Base-by-base conservation (phyloP, 2,329 filamentous ascomycete species). In the Pestalotiopsis sp. region DNA sequence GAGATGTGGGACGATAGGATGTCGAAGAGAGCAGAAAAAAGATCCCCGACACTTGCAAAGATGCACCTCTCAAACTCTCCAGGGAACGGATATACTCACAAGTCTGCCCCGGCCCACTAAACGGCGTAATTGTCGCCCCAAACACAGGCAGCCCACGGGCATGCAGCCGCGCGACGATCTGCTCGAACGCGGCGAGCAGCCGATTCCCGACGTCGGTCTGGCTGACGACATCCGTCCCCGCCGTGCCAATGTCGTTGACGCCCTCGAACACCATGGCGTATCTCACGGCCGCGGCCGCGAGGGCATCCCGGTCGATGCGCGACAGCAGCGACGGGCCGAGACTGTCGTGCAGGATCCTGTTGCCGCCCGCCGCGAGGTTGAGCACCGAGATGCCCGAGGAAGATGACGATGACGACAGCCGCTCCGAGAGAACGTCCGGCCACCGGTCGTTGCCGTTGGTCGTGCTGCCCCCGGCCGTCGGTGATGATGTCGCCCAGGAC, bases 401-500 rank as follows among this genome's bases (percentile, higher is more conserved):
- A 6, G 24, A 24, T 24, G 76, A 70, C 66, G 79, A 62, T 72
- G 84, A 62, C 72, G 84, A 80, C 73, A 88, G 73, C 59, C 81
- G 80, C 10, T 75, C 72, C 26, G 85, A 78, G 7, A 89, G 79
- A 9, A 74, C 74, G 72, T 82, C 80, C 0, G 80, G 78, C 80
- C 80, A 82, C 60, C 81, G 78, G 74, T 71, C 56, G 77, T 91
- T 90, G 24, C 75, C 78, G 76, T 91, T 85, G 20, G 85, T 86
- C 38, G 84, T 86, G 68, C 84, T 88, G 57, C 87, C 87, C 87
- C 30, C 88, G 82, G 11, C 89, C 89, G 73, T 91, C 89, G 3
- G 88, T 91, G 73, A 91, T 89, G 72, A 85, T 88, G 76, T 92
- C 89, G n/a, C 89, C 89, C 1, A 91, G 79, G 26, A 91, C 83